Base-by-base conservation (phyloP, 805 yeast genomes). In the Metschnikowia gruessii region DNA sequence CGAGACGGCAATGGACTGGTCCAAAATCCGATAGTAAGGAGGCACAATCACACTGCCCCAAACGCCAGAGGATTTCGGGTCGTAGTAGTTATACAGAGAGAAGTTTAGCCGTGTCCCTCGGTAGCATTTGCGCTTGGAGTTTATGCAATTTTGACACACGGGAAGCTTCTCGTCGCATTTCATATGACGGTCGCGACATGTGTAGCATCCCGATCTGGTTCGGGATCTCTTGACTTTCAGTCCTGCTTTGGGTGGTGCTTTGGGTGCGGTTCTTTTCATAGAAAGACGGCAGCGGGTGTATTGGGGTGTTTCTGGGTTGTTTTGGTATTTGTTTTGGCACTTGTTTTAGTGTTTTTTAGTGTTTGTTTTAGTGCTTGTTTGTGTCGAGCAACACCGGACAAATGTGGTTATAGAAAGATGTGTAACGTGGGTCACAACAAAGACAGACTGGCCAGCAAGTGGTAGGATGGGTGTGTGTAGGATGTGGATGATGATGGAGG, bases 111-210 rank as follows among this genome's bases (percentile, higher is more conserved):
- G 65, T 11, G 68, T 59, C 1, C 81, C 81, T 46, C 77, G 60
- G 53, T 70, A 69, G 52, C 83, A 78, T 38, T 63, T 65, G 33
- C 79, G 64, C 39, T 72, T 69, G 9, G 80, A 72, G 43, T 75
- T 77, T 41, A 75, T 65, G 60, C 85, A 70, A 55, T 81, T 79
- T 33, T 74, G 69, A 60, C 87, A 82, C 29, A 76, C 76, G 1
- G 87, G 87, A 45, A 75, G 75, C 34, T 72, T 76, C 59, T 80
- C 85, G 57, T 82, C 87, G 62, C 87, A 82, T 57, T 81, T 82
- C 69, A 82, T 79, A 61, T 83, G 82, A 37, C 87, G 70, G 49
- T 80, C 79, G 43, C 87, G 76, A 56, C 87, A 82, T 10, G 83
- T 80, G 42, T 77, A 62, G 57, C 85, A 80, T 13, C 85, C 85